These are phyloP conservation scores for Aureoboletus auriporus DNA, from an alignment of 768 basidiomycete genomes.

Conservation along the genomic window DNA sequence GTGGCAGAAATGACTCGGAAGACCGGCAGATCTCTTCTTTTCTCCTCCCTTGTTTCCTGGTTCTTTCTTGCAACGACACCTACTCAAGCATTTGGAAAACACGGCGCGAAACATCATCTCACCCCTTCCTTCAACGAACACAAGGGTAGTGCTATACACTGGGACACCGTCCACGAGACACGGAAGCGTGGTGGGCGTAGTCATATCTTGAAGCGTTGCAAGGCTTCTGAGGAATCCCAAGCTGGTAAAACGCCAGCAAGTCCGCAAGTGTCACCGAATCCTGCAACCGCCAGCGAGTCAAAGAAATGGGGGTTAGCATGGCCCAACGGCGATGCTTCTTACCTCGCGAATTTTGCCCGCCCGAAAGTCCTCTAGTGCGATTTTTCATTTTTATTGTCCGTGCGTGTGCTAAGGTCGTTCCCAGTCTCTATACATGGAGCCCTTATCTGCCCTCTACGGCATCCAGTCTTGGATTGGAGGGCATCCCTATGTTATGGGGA, in stretches of 20 bases:
- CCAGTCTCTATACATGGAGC: constrained; percentile 67
- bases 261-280: background rate
- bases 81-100: constrained; percentile 4
- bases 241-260: background rate
- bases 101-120: constrained; percentile 1
- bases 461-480: constrained; percentile 46
- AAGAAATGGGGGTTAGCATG: constrained; percentile 67
- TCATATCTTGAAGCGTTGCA: constrained; percentile 15
- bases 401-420: background rate
- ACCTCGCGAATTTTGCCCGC: constrained; percentile 48
- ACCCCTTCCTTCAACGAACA: background rate
- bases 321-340: constrained; percentile 50
- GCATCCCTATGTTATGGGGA: constrained; percentile 75
- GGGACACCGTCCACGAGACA: constrained; percentile 6
- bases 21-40: constrained; percentile 9
- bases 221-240: constrained; percentile 7
- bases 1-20: background rate
- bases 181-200: constrained; percentile 15
- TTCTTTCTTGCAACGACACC: constrained; percentile 5
- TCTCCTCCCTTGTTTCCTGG: constrained; percentile 8
- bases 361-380: constrained; percentile 42
- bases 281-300: background rate
- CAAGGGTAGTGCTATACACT: background rate
- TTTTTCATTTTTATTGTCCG: background rate
- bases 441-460: constrained; percentile 42